phyloP scores from a whole-genome alignment of 176 grass and related monocot genomes.

The Musa acuminata region DNA sequence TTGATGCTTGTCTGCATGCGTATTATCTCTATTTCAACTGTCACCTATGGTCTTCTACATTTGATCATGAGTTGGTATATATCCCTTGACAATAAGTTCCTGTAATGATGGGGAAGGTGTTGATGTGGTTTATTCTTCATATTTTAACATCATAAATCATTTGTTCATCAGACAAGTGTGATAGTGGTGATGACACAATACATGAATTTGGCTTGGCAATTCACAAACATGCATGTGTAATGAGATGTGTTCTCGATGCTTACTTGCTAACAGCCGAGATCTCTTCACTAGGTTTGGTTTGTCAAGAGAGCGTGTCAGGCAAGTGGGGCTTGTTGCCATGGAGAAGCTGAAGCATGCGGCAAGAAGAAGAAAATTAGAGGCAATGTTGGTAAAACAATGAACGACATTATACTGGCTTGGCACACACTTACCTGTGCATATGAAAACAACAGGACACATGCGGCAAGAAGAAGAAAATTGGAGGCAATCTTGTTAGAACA shows the following conservation, averaged over 20 bases:
- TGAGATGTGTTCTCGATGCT: not conserved
- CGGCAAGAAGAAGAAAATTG: not conserved
- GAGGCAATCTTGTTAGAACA: constrained; percentile 38
- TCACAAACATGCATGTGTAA: not conserved
- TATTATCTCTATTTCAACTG: too few species aligned
- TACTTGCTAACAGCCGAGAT: not conserved
- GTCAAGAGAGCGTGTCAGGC: constrained; percentile 82
- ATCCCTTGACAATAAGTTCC: too few species aligned
- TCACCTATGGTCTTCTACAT: too few species aligned
- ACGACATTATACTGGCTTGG: not conserved
- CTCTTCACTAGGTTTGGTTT: constrained; percentile 60
- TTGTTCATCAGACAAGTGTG: too few species aligned
- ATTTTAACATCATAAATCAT: too few species aligned
- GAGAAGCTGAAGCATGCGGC: constrained; percentile 93
- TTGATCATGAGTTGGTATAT: too few species aligned
- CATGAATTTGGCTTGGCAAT: not conserved
- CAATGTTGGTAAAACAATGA: constrained; percentile 8
- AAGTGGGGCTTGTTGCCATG: constrained; percentile 84
- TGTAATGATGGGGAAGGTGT: too few species aligned
- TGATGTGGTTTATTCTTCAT: too few species aligned
- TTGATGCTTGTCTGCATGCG: too few species aligned
- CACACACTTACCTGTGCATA: not conserved
- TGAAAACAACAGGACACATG: not conserved
- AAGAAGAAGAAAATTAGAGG: constrained; percentile 55
- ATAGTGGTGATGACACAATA: too few species aligned